phyloP scores from a whole-genome alignment of 805 yeast species.

The Pichia rugopelliculosa region DNA sequence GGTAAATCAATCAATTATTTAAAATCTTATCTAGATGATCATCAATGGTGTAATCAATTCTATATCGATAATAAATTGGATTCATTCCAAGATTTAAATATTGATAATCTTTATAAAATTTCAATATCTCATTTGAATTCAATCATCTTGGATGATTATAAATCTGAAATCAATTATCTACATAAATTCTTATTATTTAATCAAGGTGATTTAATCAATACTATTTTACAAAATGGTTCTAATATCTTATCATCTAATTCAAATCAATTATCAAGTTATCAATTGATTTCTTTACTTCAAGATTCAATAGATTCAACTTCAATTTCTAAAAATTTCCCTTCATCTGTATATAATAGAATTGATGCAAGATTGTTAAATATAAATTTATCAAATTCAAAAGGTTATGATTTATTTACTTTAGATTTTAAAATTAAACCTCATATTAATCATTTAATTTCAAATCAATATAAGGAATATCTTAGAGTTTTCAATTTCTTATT shows the following conservation, averaged over 20 bases:
- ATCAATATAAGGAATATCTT: constrained; percentile 53
- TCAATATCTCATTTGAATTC: constrained; percentile 40
- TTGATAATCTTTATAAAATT: constrained; percentile 40
- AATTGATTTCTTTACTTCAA: constrained; percentile 54
- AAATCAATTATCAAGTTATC: constrained; percentile 52
- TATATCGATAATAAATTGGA: constrained; percentile 17
- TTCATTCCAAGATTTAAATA: constrained; percentile 17
- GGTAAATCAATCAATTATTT: constrained; percentile 60
- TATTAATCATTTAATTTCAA: constrained; percentile 47
- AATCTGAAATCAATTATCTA: constrained; percentile 50
- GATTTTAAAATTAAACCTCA: constrained; percentile 58
- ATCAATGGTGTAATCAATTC: constrained; percentile 5
- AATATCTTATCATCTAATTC: constrained; percentile 55
- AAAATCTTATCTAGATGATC: constrained; percentile 6
- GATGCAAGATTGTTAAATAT: constrained; percentile 80
- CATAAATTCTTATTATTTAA: constrained; percentile 64
- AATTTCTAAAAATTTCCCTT: constrained; percentile 30
- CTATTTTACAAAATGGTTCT: constrained; percentile 49
- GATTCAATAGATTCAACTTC: constrained; percentile 56
- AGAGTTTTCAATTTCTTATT: constrained; percentile 81
- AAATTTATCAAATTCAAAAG: constrained; percentile 48
- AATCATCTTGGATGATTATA: constrained; percentile 41
- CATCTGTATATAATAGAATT: constrained; percentile 41
- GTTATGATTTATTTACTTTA: constrained; percentile 90
- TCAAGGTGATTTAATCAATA: constrained; percentile 75